These are phyloP conservation scores for Bryoerythrophyllum caledonicum DNA, from an alignment of 225 moss, liverwort and hornwort genomes.

Conservation along the genomic window DNA sequence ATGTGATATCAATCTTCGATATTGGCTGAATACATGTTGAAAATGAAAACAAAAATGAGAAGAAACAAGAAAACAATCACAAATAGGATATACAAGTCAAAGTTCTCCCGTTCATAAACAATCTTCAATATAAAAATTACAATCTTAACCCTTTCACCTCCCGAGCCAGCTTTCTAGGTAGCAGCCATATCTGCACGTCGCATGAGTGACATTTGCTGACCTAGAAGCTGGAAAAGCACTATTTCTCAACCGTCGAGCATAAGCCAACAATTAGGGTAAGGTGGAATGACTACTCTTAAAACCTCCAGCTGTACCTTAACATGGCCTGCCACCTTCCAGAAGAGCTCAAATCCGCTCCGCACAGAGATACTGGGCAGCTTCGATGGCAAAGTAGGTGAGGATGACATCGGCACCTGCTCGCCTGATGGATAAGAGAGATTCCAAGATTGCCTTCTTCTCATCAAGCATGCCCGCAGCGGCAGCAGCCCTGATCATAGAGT, in stretches of 20 bases:
- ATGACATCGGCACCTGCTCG: slow-evolving; percentile 96
- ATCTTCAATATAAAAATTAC: slow-evolving; percentile 5
- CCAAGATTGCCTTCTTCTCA: slow-evolving; percentile 86
- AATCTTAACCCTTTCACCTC: slow-evolving; percentile 32
- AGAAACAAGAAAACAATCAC: neutral
- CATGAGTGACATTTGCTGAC: slow-evolving; percentile 10
- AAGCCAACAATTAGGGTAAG: too few species aligned
- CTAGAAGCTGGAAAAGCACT: neutral
- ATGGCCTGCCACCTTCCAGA: neutral
- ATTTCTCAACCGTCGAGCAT: neutral
- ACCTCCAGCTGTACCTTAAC: slow-evolving; percentile 12
- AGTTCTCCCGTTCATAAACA: neutral
- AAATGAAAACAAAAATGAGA: too few species aligned
- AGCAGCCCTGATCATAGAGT: slow-evolving; percentile 95
- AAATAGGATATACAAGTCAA: neutral
- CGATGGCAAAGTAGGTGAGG: slow-evolving; percentile 81
- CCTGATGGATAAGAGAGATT: slow-evolving; percentile 81
- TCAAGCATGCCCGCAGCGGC: slow-evolving; percentile 95
- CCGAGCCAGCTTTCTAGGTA: slow-evolving; percentile 18
- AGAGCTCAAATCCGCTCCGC: slow-evolving; percentile 61
- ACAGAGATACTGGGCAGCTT: slow-evolving; percentile 87
- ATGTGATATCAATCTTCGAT: too few species aligned
- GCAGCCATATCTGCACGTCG: neutral
- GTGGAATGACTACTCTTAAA: neutral
- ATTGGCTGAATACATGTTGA: too few species aligned